Conservation (phyloP, 2,329 filamentous ascomycete species). For the Aspergillus flavus region DNA sequence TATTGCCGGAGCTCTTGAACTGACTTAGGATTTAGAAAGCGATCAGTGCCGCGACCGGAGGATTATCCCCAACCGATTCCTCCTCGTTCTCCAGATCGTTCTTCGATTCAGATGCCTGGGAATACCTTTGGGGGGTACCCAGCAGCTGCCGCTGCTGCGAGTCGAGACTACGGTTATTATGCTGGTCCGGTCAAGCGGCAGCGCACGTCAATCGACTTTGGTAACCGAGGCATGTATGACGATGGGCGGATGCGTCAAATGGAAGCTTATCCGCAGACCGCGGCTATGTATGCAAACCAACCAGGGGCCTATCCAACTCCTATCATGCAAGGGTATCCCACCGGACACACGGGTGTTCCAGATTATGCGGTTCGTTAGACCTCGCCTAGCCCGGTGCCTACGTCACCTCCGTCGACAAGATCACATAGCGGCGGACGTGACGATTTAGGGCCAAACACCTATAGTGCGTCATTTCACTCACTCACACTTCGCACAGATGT, state of each 20-base stretch:
- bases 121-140: conserved; percentile 38
- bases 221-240: conserved; percentile 39
- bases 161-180: conserved; percentile 40
- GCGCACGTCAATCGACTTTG: conserved; percentile 43
- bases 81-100: conserved; percentile 41
- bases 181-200: conserved; percentile 40
- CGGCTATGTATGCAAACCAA: conserved; percentile 36
- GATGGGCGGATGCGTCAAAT: conserved; percentile 42
- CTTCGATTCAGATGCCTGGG: conserved; percentile 38
- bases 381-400: conserved; percentile 15
- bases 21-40: conserved; percentile 39
- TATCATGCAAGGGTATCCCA: conserved; percentile 38
- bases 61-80: conserved; percentile 41
- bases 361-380: conserved; percentile 40
- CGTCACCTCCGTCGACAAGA: conserved; percentile 1
- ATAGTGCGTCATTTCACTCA: conserved; percentile 8
- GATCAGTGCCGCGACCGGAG: conserved; percentile 39
- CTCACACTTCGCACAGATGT: conserved; percentile 33
- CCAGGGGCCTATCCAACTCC: conserved; percentile 36
- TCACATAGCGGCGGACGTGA: background rate
- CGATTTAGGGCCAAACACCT: background rate
- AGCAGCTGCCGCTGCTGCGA: conserved; percentile 17
- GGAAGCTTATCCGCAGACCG: conserved; percentile 39
- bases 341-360: conserved; percentile 37
- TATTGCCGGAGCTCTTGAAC: background rate